Base-by-base conservation (phyloP, 1,139 yeast genomes). In the Yamadazyma diospyri region DNA sequence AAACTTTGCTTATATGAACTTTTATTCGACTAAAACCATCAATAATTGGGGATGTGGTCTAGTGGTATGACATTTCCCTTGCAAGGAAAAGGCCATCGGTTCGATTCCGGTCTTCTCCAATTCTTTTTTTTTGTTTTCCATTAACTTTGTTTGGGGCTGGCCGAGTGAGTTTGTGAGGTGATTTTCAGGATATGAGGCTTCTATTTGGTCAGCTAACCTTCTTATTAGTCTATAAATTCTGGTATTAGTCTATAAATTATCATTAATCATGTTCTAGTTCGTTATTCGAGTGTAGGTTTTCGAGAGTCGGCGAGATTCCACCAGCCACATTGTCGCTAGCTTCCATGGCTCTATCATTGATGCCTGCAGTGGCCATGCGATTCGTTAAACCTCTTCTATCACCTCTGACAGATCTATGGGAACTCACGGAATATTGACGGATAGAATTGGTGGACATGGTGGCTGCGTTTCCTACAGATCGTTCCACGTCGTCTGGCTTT, bases 21-120 rank as follows among this genome's bases (percentile, higher is more conserved):
- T n/a, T n/a, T n/a, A n/a, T n/a, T n/a, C n/a, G n/a, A n/a, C n/a
- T n/a, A n/a, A n/a, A n/a, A n/a, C n/a, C n/a, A n/a, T n/a, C 6
- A 24, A 10, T 9, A 18, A 18, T 12, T 25, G 78, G 79, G 79
- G 78, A 78, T 71, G 78, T 74, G 78, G 80, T 78, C 78, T 69
- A 74, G 80, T 72, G 80, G 80, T 74, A 74, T 78, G 78, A 78
- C 79, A 78, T 67, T 61, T 64, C 76, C 79, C 73, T 73, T 72
- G 79, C 79, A 73, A 67, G 79, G 72, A 62, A 61, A 66, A 73
- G 79, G 79, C 72, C 79, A 69, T 61, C 64, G 78, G 78, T 73
- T 73, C 79, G 78, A 73, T 56, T 72, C 79, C 78, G 67, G 71
- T 69, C 78, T 72, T 76, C 77, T 72, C 78, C 78, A 72, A 41